Conservation (phyloP, 768 basidiomycete genomes). For the Mrakia blollopis region DNA sequence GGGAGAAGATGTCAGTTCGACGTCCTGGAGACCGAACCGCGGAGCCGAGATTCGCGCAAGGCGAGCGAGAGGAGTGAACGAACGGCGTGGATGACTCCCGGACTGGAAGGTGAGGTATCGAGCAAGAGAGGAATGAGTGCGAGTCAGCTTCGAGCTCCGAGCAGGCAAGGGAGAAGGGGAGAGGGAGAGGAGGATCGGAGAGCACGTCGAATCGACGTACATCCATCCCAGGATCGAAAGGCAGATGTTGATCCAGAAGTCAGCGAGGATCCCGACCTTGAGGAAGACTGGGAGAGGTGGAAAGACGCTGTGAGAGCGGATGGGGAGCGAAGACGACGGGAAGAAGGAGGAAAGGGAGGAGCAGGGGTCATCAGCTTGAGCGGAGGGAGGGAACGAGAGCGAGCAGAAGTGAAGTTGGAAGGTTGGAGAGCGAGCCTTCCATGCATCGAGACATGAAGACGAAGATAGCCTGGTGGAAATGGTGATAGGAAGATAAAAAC, state of each 20-base stretch:
- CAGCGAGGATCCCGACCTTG: background rate
- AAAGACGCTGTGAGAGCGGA: background rate
- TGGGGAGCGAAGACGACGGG: no score
- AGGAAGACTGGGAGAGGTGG: slow-evolving; percentile 8
- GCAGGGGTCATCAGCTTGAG: no score
- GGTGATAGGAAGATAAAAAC: background rate
- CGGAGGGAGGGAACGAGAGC: no score
- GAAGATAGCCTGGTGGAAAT: background rate
- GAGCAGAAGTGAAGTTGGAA: no score
- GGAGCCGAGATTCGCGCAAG: background rate
- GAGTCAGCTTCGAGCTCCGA: background rate
- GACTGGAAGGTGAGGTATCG: background rate
- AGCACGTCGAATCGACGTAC: background rate
- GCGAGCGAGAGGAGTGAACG: background rate
- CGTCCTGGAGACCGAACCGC: background rate
- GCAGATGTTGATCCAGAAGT: slow-evolving; percentile 5
- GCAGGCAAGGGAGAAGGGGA: background rate
- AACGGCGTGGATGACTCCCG: slow-evolving; percentile 10
- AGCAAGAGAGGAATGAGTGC: background rate
- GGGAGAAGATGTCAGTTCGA: background rate
- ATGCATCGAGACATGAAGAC: no score
- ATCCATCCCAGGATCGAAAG: background rate
- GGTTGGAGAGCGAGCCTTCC: no score
- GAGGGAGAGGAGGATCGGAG: background rate
- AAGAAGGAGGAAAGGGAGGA: background rate